phyloP scores from a whole-genome alignment of 1,284 basidiomycete genomes.

The Sporisorium exsertum region DNA sequence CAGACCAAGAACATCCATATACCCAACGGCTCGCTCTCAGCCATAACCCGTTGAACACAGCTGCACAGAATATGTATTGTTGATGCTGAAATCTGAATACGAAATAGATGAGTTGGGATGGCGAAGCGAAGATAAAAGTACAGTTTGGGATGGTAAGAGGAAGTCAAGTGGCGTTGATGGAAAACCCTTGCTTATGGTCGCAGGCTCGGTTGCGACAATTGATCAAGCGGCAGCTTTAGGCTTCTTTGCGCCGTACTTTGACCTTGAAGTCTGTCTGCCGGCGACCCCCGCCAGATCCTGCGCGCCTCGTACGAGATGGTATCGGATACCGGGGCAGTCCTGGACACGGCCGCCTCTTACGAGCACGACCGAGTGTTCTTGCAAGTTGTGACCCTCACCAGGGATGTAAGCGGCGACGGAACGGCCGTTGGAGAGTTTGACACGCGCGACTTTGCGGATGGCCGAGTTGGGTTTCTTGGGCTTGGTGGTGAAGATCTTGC shows the following conservation, averaged over 20 bases:
- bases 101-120: conserved; percentile 4
- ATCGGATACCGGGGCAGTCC: conserved; percentile 82
- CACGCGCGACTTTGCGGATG: conserved; percentile 93
- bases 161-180: no score
- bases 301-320: conserved; percentile 93
- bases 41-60: neutral
- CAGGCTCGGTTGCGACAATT: neutral
- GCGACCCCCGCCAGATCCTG: conserved; percentile 92
- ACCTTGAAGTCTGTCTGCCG: conserved; percentile 82
- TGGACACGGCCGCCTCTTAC: conserved; percentile 94
- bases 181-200: neutral
- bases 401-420: conserved; percentile 93
- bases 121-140: conserved; percentile 18
- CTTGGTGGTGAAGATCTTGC: conserved; percentile 72
- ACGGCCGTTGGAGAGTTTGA: conserved; percentile 91
- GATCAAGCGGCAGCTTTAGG: conserved; percentile 73
- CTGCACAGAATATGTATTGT: neutral
- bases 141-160: neutral
- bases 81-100: neutral
- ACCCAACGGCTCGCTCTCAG: neutral
- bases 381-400: conserved; percentile 97
- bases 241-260: conserved; percentile 95
- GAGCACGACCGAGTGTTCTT: conserved; percentile 96
- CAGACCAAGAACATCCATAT: neutral
- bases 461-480: conserved; percentile 99